Base-by-base conservation (phyloP, 495 filamentous ascomycete genomes). In the Penicillium turbatum region DNA sequence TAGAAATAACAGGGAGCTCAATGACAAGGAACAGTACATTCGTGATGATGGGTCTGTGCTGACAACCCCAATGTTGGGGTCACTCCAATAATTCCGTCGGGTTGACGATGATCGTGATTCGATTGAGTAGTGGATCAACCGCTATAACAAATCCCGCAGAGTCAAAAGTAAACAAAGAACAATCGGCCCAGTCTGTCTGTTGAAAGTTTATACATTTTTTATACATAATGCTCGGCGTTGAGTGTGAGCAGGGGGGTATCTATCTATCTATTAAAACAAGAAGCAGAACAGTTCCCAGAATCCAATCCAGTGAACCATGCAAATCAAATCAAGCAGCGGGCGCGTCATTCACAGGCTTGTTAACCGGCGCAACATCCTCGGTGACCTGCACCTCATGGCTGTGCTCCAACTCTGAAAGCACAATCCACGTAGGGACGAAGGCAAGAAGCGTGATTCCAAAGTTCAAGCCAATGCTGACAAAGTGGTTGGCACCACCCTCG, bases 391-490 rank as follows among this genome's bases (percentile, higher is more conserved):
- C 58, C 59, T 69, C 66, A 35, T 69, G 66, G 34, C 64, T 69
- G 42, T 69, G 66, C 36, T 69, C 66, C 31, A 69, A 55, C 24
- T 60, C 64, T 19, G 64, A 67, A 2, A 69, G 49, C 29, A 71
- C 62, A 27, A 71, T 65, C 68, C 68, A 71, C 0, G 68, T 71
- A 0, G 68, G 66, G 31, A 64, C n/a, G 15, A 71, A 34, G 30
- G 61, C 59, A 13, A 71, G 29, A 12, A 69, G n/a, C 0, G 66
- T 69, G 30, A 69, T 65, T 7, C 66, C 66, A 31, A 69, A 69
- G 51, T 69, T 69, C 35, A 69, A 53, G 16, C 66, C 66, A 36
- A 69, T 69, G 46, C 66, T 69, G 46, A 67, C 62, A 26, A 69
- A 69, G 51, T 69, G 64, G 50, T 69, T 69, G 2, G 64, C 66